A percentile compares a stretch with the other conserved stretches of the same genome.
Evolutionary conservation across 2,329 filamentous ascomycete genomes (phyloP).

Genomic region (Ophiosphaerella narmari): DNA sequence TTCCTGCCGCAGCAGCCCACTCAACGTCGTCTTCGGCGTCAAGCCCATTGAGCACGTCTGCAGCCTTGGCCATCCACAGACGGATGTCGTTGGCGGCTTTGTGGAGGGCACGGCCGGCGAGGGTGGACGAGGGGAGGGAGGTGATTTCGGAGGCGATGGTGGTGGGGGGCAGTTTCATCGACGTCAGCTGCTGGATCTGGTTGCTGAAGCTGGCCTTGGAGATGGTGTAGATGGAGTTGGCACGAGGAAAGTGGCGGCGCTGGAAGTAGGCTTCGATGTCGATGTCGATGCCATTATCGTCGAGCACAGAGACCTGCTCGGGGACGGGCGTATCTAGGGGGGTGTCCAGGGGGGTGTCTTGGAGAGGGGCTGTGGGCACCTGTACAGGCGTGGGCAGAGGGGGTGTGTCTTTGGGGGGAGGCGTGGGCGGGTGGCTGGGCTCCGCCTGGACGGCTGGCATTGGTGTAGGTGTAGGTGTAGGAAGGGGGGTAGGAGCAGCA

Average conservation of each 20-base stretch:
- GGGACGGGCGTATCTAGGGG: conserved; percentile 35
- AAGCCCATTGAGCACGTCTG: conserved; percentile 83
- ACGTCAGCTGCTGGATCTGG: conserved; percentile 89
- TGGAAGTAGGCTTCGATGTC: conserved; percentile 69
- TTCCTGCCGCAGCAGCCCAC: conserved; percentile 88
- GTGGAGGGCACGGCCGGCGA: conserved; percentile 81
- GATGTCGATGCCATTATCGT: conserved; percentile 53
- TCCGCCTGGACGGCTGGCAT: neutral
- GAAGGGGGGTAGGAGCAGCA: too few species aligned
- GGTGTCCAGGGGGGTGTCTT: conserved; percentile 50
- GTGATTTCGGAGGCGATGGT: conserved; percentile 82
- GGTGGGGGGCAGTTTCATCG: conserved; percentile 85
- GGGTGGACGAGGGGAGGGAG: conserved; percentile 80
- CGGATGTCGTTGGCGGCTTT: conserved; percentile 90
- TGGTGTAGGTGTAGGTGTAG: conserved; percentile 10
- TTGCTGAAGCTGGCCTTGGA: conserved; percentile 91
- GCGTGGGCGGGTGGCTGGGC: conserved; percentile 47
- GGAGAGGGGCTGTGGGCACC: conserved; percentile 55
- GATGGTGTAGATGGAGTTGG: conserved; percentile 91
- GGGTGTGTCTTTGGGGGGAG: conserved; percentile 58
- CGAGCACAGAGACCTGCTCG: conserved; percentile 38
- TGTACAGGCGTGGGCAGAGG: conserved; percentile 2
- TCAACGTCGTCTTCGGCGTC: conserved; percentile 97
- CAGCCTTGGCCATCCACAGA: conserved; percentile 91
- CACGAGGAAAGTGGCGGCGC: conserved; percentile 60